Base-by-base conservation (phyloP, 1,284 basidiomycete genomes). In the Inonotus obliquus region DNA sequence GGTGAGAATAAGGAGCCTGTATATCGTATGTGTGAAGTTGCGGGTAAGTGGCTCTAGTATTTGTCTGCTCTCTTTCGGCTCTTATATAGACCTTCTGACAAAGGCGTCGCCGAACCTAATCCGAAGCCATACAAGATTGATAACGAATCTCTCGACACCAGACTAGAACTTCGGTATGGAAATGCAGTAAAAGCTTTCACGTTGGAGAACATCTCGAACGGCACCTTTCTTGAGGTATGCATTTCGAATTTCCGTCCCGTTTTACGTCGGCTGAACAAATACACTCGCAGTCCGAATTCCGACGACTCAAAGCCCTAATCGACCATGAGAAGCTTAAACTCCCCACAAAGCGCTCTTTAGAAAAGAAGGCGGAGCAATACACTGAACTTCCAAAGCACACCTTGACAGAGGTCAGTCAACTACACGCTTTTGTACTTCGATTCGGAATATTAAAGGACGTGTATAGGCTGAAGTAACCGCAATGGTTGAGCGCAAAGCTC, bases 151-250 rank as follows among this genome's bases (percentile, higher is more conserved):
- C 80, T 87, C 55, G 82, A 89, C 64, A 80, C 87, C 65, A 76
- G 77, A 0, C 75, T 95, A 7, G 79, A 89, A 59, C 80, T 94
- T 48, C 82, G 82, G 65, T 88, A 92, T 67, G 92, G 91, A 10
- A 81, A 80, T 53, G 81, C 83, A 0, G 69, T 77, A 3, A 80
- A 78, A 59, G 63, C 74, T 0, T 93, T 87, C 68, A 71, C 75
- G 2, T 92, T 96, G 83, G 90, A 92, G 69, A 89, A 86, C 66
- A 84, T 94, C 2, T 95, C 92, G 2, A 94, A 96, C 70, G 74
- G 81, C 1, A 66, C 74, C 2, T 85, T 90, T 64, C 75, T 76
- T 23, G 74, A 77, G 66, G 91, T 92, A 65, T 63, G 84, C 75
- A 47, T 32, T 56, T 25, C 21, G 38, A 7, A 10, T 27, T 14